Evolutionary conservation across 2,329 filamentous ascomycete species (phyloP).

Genomic region (Stachybotrys chartarum): DNA sequence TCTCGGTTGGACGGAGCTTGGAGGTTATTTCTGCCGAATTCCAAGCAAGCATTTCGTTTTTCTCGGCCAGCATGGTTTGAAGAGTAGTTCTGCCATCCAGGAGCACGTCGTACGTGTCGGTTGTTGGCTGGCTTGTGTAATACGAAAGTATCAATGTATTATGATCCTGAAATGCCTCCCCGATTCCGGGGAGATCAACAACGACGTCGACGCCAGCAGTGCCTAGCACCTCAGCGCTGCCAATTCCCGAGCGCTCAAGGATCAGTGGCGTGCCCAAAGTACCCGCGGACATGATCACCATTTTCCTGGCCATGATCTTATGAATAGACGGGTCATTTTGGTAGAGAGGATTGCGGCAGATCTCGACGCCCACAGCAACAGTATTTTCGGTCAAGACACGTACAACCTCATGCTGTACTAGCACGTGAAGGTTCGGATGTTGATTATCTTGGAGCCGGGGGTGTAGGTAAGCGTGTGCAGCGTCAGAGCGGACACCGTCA

Average conservation of each 20-base stretch:
- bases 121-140: background rate
- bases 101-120: constrained; percentile 19
- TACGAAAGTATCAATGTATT: background rate
- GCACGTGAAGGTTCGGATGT: constrained; percentile 22
- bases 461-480: constrained; percentile 20
- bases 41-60: background rate
- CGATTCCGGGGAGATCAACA: constrained; percentile 13
- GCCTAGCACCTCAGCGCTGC: constrained; percentile 21
- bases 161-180: constrained; percentile 5
- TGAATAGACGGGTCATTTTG: background rate
- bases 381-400: constrained; percentile 16
- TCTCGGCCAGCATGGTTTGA: background rate
- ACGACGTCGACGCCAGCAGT: constrained; percentile 11
- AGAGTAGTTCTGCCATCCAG: background rate
- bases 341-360: background rate
- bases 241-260: constrained; percentile 47
- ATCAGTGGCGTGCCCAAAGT: constrained; percentile 37
- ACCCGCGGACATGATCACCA: constrained; percentile 35
- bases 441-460: constrained; percentile 17
- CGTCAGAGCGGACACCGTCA: constrained; percentile 10
- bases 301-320: constrained; percentile 31
- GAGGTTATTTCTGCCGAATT: background rate
- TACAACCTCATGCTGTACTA: constrained; percentile 22
- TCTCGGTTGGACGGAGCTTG: background rate
- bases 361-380: background rate